Evolutionary conservation across 345 rosid genomes (phyloP), one percentile per base, ranked within the genome.

Genomic region (Dovyalis caffra): DNA sequence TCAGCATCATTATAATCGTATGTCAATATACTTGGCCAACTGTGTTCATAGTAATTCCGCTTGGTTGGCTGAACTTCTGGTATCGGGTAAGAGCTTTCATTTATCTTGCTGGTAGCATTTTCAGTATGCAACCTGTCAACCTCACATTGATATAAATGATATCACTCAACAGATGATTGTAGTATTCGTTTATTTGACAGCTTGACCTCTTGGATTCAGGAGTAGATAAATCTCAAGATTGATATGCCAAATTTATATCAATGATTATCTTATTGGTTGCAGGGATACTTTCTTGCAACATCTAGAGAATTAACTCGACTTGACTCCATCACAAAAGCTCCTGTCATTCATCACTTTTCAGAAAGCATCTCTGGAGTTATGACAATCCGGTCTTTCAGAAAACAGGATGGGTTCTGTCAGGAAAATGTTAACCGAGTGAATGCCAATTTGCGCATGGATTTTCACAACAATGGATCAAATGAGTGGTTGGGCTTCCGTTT

Each of bases 11-110:
- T 81, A 81, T 95, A 71, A 83, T 95, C 75, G 91, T 92, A 31
- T 95, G 99, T 70, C 99, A 95, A 74, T 91, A 92, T 73, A 87
- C 99, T 68, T 92, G 99, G 99, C 98, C 99, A 21, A 95, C 94
- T 0, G 68, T 88, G 20, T 87, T 95, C 89, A 78, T 95, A 67
- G 64, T 95, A 71, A 79, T 92, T 74, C 98, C 99, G 1, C 98
- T 95, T 47, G 93, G 88, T 34, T 95, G 95, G 97, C 86, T 89
- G 56, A 95, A 95, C 83, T 68, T 81, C 62, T 92, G 99, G 98
- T 92, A 87, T 49, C 86, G 98, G 98, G 98, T 92, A 94, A 8
- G 90, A 10, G 28, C 72, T 74, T 18, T 70, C 65, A 18, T 35
- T 35, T 40, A 47, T 38, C 34, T 23, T 32, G 4, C 33, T 53